phyloP scores from a whole-genome alignment of 2,329 filamentous ascomycete genomes.

The Cladosporium velox region DNA sequence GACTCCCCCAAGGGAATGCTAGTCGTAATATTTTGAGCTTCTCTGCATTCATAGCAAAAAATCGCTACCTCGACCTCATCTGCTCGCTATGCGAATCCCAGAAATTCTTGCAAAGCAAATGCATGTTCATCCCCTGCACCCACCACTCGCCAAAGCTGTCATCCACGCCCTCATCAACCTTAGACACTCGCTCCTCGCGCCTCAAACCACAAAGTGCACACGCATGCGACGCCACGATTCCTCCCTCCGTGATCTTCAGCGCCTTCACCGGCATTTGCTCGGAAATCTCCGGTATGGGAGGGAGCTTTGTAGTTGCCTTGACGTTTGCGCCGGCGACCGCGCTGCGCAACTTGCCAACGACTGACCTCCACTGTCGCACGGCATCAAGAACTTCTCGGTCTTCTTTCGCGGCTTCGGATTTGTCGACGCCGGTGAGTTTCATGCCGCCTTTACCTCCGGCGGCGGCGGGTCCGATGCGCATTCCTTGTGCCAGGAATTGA shows the following conservation, averaged over 20 bases:
- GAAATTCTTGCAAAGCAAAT: constrained; percentile 70
- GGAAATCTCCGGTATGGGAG: constrained; percentile 66
- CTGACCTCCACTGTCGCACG: constrained; percentile 70
- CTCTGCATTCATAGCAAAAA: neutral
- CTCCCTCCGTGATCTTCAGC: constrained; percentile 64
- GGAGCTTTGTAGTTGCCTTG: constrained; percentile 28
- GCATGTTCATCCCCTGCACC: constrained; percentile 66
- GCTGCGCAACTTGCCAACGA: constrained; percentile 73
- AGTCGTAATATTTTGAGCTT: neutral
- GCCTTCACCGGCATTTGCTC: constrained; percentile 69
- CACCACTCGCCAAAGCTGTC: constrained; percentile 98
- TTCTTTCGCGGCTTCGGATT: constrained; percentile 77
- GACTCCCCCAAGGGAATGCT: neutral
- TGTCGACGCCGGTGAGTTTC: constrained; percentile 87
- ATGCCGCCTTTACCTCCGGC: constrained; percentile 74
- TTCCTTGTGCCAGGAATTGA: constrained; percentile 77
- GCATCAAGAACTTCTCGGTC: constrained; percentile 82
- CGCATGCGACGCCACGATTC: constrained; percentile 69
- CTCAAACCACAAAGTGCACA: constrained; percentile 88
- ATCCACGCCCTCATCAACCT: constrained; percentile 74
- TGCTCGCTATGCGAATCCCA: constrained; percentile 76
- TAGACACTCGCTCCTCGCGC: constrained; percentile 77
- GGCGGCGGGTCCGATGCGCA: constrained; percentile 77
- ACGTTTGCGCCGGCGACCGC: constrained; percentile 63
- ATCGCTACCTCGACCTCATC: constrained; percentile 64